phyloP scores from a whole-genome alignment of 2,329 filamentous ascomycete species.

The Aspergillus piperis region DNA sequence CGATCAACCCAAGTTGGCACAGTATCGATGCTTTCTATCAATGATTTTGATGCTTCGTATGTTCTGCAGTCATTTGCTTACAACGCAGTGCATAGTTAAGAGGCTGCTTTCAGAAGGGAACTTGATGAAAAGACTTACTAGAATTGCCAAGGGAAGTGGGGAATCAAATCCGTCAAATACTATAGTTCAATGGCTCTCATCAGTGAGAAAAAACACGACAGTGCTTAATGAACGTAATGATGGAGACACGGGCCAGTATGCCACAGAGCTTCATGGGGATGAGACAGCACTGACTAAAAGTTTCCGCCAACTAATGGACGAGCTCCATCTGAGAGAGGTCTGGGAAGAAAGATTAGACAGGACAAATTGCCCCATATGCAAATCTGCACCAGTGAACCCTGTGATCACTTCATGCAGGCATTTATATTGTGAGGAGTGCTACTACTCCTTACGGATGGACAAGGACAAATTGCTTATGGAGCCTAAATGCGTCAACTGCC shows the following conservation, averaged over 20 bases:
- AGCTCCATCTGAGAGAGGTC: constrained; percentile 32
- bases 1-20: constrained; percentile 16
- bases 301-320: constrained; percentile 44
- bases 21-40: constrained; percentile 46
- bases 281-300: constrained; percentile 30
- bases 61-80: constrained; percentile 52
- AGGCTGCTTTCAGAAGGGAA: constrained; percentile 46
- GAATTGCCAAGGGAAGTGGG: constrained; percentile 29
- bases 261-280: constrained; percentile 8
- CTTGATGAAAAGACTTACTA: constrained; percentile 49
- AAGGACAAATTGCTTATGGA: constrained; percentile 24
- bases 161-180: constrained; percentile 13
- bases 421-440: constrained; percentile 56
- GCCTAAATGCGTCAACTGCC: constrained; percentile 28
- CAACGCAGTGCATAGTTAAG: constrained; percentile 49
- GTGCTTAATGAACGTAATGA: background rate
- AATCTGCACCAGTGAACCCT: constrained; percentile 39
- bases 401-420: constrained; percentile 57
- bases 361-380: constrained; percentile 48
- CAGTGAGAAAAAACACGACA: constrained; percentile 16
- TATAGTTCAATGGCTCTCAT: constrained; percentile 34
- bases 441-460: constrained; percentile 23
- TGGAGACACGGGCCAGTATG: background rate
- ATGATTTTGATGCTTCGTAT: constrained; percentile 56
- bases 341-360: constrained; percentile 40